These are phyloP conservation scores for Mytilinidion resinicola DNA, from an alignment of 495 filamentous ascomycete genomes.

Conservation along the genomic window DNA sequence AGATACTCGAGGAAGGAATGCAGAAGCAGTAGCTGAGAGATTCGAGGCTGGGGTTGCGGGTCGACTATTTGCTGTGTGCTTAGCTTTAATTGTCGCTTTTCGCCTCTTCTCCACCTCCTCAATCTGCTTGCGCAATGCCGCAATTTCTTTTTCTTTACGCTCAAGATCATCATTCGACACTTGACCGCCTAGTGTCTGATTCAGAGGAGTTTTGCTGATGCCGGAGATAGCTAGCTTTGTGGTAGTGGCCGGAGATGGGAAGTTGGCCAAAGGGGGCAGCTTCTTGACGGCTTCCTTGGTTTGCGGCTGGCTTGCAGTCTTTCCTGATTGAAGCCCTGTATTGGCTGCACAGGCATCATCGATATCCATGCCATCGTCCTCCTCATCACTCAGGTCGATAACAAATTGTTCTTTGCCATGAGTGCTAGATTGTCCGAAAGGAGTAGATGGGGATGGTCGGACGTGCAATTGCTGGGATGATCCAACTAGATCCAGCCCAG, in stretches of 20 bases:
- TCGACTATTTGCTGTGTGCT: slow-evolving; percentile 16
- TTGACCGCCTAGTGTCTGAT: slow-evolving; percentile 33
- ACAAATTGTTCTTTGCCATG: slow-evolving; percentile 42
- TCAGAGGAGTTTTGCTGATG: slow-evolving; percentile 33
- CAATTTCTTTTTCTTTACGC: slow-evolving; percentile 61
- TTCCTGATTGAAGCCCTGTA: slow-evolving; percentile 21
- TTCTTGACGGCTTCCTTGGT: slow-evolving; percentile 31
- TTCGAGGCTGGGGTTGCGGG: not conserved
- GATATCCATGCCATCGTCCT: slow-evolving; percentile 41
- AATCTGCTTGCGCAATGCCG: slow-evolving; percentile 67
- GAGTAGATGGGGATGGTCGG: not conserved
- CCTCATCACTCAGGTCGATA: slow-evolving; percentile 76
- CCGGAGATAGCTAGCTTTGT: slow-evolving; percentile 22
- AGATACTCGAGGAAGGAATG: too few species aligned
- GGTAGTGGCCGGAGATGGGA: slow-evolving; percentile 25
- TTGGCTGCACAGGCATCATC: slow-evolving; percentile 36
- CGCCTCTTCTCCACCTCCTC: slow-evolving; percentile 34
- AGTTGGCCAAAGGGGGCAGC: slow-evolving; percentile 42
- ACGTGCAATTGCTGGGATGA: too few species aligned
- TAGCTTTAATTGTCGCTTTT: slow-evolving; percentile 49
- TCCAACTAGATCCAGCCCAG: too few species aligned
- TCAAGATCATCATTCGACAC: slow-evolving; percentile 53
- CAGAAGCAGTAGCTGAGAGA: not conserved
- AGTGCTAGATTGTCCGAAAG: slow-evolving; percentile 17
- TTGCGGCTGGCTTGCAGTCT: not conserved